Percentiles rank a stretch among this genome's conserved stretches.
phyloP scores from a whole-genome alignment of 805 yeast genomes.

The Metschnikowia picachoensis region DNA sequence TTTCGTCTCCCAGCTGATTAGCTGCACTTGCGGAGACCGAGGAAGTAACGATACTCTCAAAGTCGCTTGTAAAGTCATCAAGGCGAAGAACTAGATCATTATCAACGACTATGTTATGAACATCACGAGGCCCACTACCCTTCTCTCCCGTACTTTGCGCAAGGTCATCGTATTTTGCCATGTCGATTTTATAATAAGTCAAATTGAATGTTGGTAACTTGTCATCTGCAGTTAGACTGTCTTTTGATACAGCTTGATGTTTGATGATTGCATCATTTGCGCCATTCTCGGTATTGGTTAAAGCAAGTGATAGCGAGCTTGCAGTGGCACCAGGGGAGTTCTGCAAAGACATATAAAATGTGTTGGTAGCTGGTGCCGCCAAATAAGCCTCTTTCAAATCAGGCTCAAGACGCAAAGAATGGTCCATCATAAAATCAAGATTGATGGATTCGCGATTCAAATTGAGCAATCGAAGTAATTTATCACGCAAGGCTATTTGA shows the following conservation, averaged over 20 bases:
- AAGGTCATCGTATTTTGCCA: conserved; percentile 35
- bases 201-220: conserved; percentile 36
- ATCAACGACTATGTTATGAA: conserved; percentile 28
- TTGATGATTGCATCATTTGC: neutral
- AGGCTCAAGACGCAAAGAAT: conserved; percentile 65
- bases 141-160: neutral
- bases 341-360: neutral
- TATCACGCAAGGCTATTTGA: conserved; percentile 24
- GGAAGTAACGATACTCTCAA: conserved; percentile 2
- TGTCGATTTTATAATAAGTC: conserved; percentile 30
- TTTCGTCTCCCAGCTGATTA: conserved; percentile 11
- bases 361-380: conserved; percentile 6
- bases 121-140: conserved; percentile 3
- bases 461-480: conserved; percentile 45
- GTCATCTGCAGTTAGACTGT: conserved; percentile 15
- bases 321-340: neutral
- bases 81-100: conserved; percentile 32
- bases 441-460: conserved; percentile 42
- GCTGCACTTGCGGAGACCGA: neutral
- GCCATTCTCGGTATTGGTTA: conserved; percentile 1
- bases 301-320: conserved; percentile 7
- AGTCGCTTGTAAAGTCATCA: conserved; percentile 30
- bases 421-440: conserved; percentile 54
- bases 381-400: conserved; percentile 42
- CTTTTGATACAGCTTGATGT: neutral